Percentiles rank a stretch among this genome's conserved stretches.
These are phyloP conservation scores for Alternaria tenuissima DNA, from an alignment of 2,329 filamentous ascomycete species.

Conservation along the genomic window DNA sequence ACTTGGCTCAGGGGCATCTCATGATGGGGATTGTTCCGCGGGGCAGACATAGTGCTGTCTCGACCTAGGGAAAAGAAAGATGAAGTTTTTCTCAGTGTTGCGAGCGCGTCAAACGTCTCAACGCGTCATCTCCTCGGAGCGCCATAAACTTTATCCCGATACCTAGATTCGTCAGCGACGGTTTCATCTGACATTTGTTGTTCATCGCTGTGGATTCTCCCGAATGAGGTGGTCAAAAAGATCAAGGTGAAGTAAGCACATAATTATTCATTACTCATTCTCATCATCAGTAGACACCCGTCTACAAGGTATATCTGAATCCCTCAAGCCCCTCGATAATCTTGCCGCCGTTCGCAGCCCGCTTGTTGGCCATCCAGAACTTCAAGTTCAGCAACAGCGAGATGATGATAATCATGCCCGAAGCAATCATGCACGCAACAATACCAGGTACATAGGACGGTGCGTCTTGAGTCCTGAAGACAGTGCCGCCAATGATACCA, in stretches of 20 bases:
- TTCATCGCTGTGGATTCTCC: neutral
- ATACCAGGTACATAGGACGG: constrained; percentile 48
- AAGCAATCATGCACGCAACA: constrained; percentile 49
- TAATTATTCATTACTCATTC: neutral
- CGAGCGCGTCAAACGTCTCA: neutral
- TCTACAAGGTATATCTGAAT: constrained; percentile 42
- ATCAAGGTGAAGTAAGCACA: neutral
- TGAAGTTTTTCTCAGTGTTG: neutral
- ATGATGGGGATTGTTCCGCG: neutral
- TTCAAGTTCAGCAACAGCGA: constrained; percentile 40
- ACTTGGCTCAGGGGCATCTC: neutral
- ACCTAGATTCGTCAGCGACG: neutral
- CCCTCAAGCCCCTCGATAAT: constrained; percentile 49
- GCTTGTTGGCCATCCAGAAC: constrained; percentile 49
- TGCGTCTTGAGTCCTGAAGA: constrained; percentile 65
- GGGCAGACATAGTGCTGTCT: neutral
- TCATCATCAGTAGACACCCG: no score
- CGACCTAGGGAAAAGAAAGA: neutral
- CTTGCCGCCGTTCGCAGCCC: constrained; percentile 50
- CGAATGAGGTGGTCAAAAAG: neutral
- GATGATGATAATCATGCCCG: constrained; percentile 47
- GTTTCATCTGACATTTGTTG: neutral
- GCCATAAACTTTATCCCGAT: neutral
- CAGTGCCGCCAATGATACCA: constrained; percentile 77
- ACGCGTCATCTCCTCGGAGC: neutral